A percentile compares a stretch with the other conserved stretches of the same genome.
Conservation (phyloP, 176 grass and related monocot genomes). For the Eragrostis nindensis region DNA sequence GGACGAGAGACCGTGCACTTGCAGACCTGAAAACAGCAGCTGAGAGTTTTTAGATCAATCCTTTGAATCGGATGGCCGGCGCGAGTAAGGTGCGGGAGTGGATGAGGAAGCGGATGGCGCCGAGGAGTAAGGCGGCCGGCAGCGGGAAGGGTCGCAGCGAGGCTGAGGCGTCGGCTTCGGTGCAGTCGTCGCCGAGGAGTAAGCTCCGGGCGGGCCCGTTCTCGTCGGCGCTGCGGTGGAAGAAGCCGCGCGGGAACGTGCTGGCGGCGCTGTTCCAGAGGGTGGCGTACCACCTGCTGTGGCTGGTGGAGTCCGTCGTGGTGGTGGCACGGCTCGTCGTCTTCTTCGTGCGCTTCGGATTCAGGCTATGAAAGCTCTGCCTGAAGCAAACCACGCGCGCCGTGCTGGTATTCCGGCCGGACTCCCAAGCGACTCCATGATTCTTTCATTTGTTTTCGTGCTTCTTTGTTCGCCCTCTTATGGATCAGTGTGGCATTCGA, state of each 20-base stretch:
- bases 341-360: slow-evolving; percentile 72
- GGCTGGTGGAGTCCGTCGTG: slow-evolving; percentile 65
- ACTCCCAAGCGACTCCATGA: background rate
- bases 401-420: background rate
- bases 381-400: slow-evolving; percentile 1
- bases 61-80: slow-evolving; percentile 10
- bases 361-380: slow-evolving; percentile 34
- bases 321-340: slow-evolving; percentile 50
- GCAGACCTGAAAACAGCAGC: slow-evolving; percentile 9
- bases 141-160: background rate
- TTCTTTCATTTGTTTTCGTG: background rate
- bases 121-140: background rate
- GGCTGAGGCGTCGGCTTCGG: background rate
- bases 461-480: background rate
- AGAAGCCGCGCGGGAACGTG: slow-evolving; percentile 30
- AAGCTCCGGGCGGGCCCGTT: slow-evolving; percentile 8
- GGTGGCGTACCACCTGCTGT: slow-evolving; percentile 59
- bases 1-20: slow-evolving; percentile 7
- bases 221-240: slow-evolving; percentile 32
- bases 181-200: slow-evolving; percentile 10
- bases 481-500: background rate
- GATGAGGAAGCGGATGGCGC: slow-evolving; percentile 45
- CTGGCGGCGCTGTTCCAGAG: slow-evolving; percentile 39
- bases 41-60: background rate
- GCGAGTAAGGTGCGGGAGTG: slow-evolving; percentile 46